Conservation (phyloP, 2,329 filamentous ascomycete genomes). For the Myriangium duriaei region DNA sequence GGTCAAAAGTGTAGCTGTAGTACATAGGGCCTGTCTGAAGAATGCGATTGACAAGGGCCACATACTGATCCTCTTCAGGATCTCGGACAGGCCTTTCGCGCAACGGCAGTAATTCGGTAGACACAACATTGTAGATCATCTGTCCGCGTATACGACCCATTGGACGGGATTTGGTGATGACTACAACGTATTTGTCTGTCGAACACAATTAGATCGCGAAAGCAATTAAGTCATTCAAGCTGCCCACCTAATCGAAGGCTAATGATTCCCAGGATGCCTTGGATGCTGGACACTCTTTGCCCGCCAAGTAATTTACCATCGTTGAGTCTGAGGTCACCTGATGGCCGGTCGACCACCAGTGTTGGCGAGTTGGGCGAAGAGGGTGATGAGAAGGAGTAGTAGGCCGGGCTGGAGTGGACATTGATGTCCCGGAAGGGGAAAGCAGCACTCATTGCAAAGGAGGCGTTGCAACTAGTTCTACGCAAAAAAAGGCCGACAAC, state of each 20-base stretch:
- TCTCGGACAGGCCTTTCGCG: conserved; percentile 87
- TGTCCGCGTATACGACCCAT: conserved; percentile 88
- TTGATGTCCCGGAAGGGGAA: conserved; percentile 93
- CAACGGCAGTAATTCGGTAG: conserved; percentile 86
- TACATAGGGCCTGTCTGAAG: conserved; percentile 83
- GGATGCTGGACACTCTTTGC: conserved; percentile 84
- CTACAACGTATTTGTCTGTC: conserved; percentile 89
- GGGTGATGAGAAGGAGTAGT: conserved; percentile 93
- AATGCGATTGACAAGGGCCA: conserved; percentile 66
- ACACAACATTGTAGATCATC: conserved; percentile 85
- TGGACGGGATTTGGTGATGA: conserved; percentile 87
- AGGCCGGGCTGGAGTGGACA: conserved; percentile 77
- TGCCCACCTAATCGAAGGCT: conserved; percentile 74
- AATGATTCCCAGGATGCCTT: conserved; percentile 87
- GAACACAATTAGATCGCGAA: conserved; percentile 6
- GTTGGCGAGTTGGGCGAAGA: conserved; percentile 82
- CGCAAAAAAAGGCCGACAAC: too few species aligned
- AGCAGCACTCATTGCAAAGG: conserved; percentile 34
- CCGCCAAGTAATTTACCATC: conserved; percentile 64
- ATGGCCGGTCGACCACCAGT: conserved; percentile 80
- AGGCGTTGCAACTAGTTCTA: background rate
- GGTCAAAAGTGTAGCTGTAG: conserved; percentile 93
- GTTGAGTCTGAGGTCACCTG: conserved; percentile 75
- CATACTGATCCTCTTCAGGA: conserved; percentile 85
- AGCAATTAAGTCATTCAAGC: background rate